Conservation (phyloP, 495 filamentous ascomycete genomes). For the Cercophora newfieldiana region DNA sequence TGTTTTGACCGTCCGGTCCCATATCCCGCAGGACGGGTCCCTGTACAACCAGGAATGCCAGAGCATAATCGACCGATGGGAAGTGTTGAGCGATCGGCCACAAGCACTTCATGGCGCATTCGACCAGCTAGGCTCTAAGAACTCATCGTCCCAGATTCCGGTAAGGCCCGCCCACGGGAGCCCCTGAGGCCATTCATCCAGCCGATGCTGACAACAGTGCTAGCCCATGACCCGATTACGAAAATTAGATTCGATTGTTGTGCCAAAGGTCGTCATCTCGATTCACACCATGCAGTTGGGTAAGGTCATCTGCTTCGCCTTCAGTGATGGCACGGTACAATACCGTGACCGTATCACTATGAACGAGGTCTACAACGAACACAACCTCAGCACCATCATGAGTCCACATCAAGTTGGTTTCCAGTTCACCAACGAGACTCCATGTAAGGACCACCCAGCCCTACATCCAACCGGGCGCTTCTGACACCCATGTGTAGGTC, state of each 20-base stretch:
- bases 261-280: constrained; percentile 68
- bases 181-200: background rate
- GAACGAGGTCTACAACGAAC: constrained; percentile 60
- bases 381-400: constrained; percentile 62
- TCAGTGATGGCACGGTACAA: constrained; percentile 74
- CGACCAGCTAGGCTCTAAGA: constrained; percentile 66
- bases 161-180: constrained; percentile 26
- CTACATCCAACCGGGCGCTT: background rate
- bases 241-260: constrained; percentile 62
- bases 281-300: constrained; percentile 65
- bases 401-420: constrained; percentile 73
- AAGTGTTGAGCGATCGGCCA: constrained; percentile 60
- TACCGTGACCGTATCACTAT: constrained; percentile 74
- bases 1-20: constrained; percentile 71
- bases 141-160: constrained; percentile 42
- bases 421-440: constrained; percentile 54
- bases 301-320: constrained; percentile 65
- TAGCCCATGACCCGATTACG: constrained; percentile 63
- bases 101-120: constrained; percentile 69
- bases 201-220: constrained; percentile 16
- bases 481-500: constrained; percentile 43
- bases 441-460: constrained; percentile 41
- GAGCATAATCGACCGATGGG: constrained; percentile 76
- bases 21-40: constrained; percentile 52
- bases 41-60: constrained; percentile 60